Conservation (phyloP, 2,329 filamentous ascomycete species). For the Tolypocladium tundrense region DNA sequence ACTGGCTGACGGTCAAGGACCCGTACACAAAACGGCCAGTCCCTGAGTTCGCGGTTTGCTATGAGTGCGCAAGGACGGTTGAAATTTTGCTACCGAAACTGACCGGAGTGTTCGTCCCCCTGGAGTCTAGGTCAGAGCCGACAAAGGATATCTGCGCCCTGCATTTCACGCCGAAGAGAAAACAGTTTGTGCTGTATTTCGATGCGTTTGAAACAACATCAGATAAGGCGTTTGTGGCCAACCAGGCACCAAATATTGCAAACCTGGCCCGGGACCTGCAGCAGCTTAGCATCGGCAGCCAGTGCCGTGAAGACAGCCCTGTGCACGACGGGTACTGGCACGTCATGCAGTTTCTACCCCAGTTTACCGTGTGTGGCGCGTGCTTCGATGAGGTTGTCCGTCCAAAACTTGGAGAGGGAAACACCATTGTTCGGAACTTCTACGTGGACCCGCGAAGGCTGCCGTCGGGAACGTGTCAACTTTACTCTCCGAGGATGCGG, state of each 20-base stretch:
- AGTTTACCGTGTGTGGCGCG: slow-evolving; percentile 77
- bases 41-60: slow-evolving; percentile 65
- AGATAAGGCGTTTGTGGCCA: slow-evolving; percentile 35
- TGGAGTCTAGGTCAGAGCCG: slow-evolving; percentile 34
- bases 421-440: slow-evolving; percentile 54
- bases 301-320: slow-evolving; percentile 57
- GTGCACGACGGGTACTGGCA: slow-evolving; percentile 62
- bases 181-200: slow-evolving; percentile 49
- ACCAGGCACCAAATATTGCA: slow-evolving; percentile 42
- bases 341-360: slow-evolving; percentile 61
- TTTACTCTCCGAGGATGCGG: slow-evolving; percentile 75
- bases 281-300: slow-evolving; percentile 44
- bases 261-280: slow-evolving; percentile 55
- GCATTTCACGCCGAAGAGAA: slow-evolving; percentile 42
- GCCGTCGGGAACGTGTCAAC: slow-evolving; percentile 54
- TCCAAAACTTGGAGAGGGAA: slow-evolving; percentile 46
- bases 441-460: slow-evolving; percentile 49
- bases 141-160: slow-evolving; percentile 57
- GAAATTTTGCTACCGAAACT: slow-evolving; percentile 66
- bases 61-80: slow-evolving; percentile 61
- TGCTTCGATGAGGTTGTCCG: slow-evolving; percentile 76
- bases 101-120: slow-evolving; percentile 51
- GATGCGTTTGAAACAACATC: slow-evolving; percentile 49
- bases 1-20: slow-evolving; percentile 70
- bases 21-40: slow-evolving; percentile 53